A percentile compares a stretch with the other conserved stretches of the same genome.
These are phyloP conservation scores for Diaporthe sp. DNA, from an alignment of 2,329 filamentous ascomycete genomes.

Conservation along the genomic window DNA sequence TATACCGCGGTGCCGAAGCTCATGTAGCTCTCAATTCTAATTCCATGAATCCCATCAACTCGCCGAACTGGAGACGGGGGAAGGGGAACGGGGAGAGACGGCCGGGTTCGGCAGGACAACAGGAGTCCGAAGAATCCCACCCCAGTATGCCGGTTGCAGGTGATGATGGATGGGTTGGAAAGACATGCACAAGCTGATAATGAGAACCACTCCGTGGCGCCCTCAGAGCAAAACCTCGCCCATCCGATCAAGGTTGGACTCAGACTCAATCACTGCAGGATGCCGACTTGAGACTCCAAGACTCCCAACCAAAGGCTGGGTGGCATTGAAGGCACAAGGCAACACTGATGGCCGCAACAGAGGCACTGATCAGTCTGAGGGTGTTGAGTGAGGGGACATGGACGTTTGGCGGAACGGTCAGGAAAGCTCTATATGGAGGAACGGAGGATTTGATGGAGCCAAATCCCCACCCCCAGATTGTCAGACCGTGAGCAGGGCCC, in stretches of 20 bases:
- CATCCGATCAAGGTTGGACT: background rate
- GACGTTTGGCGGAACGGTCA: background rate
- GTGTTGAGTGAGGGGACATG: background rate
- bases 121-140: background rate
- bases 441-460: background rate
- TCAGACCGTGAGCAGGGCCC: background rate
- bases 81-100: background rate
- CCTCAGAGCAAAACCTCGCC: background rate
- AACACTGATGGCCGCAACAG: background rate
- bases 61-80: background rate
- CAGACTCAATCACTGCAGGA: background rate
- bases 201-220: background rate
- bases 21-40: too few relatives aligned
- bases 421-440: background rate
- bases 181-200: background rate
- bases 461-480: constrained; percentile 18
- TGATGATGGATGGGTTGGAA: background rate
- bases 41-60: background rate
- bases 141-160: background rate
- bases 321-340: background rate
- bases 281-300: background rate
- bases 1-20: too few relatives aligned
- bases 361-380: background rate
- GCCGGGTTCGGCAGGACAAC: background rate
- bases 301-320: background rate